Percentiles rank a stretch among this genome's conserved stretches.
These are phyloP conservation scores for Neurospora intermedia DNA, from an alignment of 495 filamentous ascomycete genomes.

Conservation along the genomic window DNA sequence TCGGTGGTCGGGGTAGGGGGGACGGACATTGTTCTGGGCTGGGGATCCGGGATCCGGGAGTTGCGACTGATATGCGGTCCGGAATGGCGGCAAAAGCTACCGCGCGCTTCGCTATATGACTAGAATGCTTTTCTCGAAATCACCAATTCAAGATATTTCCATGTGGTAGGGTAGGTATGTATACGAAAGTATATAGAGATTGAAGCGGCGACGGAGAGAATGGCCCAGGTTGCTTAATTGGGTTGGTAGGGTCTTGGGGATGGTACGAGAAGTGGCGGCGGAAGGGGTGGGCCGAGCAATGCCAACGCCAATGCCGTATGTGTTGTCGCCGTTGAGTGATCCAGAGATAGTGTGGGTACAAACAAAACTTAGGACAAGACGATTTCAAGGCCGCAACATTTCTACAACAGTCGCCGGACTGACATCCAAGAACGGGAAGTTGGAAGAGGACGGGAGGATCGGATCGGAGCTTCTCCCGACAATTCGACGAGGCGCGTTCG, in stretches of 20 bases:
- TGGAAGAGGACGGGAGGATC: neutral
- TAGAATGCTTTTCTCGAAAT: neutral
- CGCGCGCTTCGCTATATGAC: neutral
- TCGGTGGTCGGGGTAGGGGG: conserved; percentile 18
- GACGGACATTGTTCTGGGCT: conserved; percentile 11
- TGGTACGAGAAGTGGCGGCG: neutral
- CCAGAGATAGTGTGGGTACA: neutral
- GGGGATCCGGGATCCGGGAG: neutral
- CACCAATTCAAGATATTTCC: neutral
- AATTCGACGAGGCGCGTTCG: neutral
- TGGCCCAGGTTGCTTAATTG: neutral
- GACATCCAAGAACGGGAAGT: neutral
- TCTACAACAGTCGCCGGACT: neutral
- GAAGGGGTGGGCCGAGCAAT: neutral
- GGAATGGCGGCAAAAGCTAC: neutral
- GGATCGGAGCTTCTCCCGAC: neutral
- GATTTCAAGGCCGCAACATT: neutral
- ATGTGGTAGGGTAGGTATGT: neutral
- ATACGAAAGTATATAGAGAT: neutral
- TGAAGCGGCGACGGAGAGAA: neutral
- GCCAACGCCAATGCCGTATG: neutral
- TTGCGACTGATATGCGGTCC: neutral
- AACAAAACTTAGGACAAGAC: neutral
- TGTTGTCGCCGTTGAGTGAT: neutral
- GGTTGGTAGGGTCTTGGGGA: neutral